phyloP scores from a whole-genome alignment of 1,284 basidiomycete species.

The Cronartium quercuum region DNA sequence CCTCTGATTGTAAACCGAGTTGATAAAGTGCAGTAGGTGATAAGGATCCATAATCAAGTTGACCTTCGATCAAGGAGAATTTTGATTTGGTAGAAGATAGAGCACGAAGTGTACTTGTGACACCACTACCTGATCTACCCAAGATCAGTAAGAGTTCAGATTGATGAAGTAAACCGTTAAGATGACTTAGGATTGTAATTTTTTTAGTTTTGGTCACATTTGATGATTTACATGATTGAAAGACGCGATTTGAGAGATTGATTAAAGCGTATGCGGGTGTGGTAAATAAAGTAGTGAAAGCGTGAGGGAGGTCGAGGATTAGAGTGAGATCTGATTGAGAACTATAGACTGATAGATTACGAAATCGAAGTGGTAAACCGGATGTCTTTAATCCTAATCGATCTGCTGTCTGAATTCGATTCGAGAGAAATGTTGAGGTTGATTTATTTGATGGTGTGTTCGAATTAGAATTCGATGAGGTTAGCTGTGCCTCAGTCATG shows the following conservation, averaged over 20 bases:
- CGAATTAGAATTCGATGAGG: too few relatives aligned
- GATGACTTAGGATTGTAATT: conserved; percentile 14
- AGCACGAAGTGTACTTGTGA: conserved; percentile 31
- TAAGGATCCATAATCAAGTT: conserved; percentile 44
- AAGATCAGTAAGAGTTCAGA: conserved; percentile 36
- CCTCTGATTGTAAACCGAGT: conserved; percentile 19
- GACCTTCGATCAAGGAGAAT: conserved; percentile 39
- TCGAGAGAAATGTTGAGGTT: background rate
- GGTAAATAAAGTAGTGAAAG: background rate
- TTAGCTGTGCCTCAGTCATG: too few relatives aligned
- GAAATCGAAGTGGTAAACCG: conserved; percentile 28
- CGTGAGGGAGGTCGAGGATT: conserved; percentile 3
- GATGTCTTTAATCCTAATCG: conserved; percentile 11
- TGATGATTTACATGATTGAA: too few relatives aligned
- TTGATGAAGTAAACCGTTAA: conserved; percentile 39
- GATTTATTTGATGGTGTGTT: too few relatives aligned
- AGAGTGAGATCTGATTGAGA: conserved; percentile 14
- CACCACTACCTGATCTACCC: conserved; percentile 36
- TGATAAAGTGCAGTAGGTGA: conserved; percentile 33
- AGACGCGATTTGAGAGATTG: background rate
- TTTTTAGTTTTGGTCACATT: background rate
- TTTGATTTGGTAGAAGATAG: conserved; percentile 40
- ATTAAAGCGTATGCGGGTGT: background rate
- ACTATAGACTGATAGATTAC: conserved; percentile 24
- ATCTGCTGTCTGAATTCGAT: background rate